A percentile compares a stretch with the other conserved stretches of the same genome.
Conservation (phyloP, 345 rosid genomes). For the Arabis alpina region DNA sequence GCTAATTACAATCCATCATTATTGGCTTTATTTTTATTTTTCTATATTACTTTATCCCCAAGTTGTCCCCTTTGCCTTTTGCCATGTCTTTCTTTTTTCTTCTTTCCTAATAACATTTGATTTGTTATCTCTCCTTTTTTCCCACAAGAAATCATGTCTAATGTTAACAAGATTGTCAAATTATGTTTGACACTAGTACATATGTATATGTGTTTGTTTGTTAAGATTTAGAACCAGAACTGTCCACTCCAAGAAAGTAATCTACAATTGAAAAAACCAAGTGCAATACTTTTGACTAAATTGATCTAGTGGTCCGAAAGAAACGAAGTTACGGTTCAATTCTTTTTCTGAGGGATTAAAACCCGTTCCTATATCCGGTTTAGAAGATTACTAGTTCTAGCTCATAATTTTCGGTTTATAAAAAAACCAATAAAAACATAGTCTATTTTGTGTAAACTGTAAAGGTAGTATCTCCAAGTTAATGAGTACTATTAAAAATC, state of each 20-base stretch:
- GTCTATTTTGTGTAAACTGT: too few relatives aligned
- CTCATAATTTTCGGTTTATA: too few relatives aligned
- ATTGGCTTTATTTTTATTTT: not conserved
- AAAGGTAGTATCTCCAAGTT: too few relatives aligned
- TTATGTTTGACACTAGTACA: not conserved
- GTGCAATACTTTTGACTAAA: too few relatives aligned
- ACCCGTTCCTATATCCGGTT: too few relatives aligned
- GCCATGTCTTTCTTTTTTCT: slow-evolving; percentile 29
- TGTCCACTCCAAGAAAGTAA: not conserved
- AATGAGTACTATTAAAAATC: not conserved
- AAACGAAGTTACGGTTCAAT: too few relatives aligned
- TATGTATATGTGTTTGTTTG: slow-evolving; percentile 23
- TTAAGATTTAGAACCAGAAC: not conserved
- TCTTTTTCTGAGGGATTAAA: too few relatives aligned
- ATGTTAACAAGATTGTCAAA: not conserved
- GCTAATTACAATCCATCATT: slow-evolving; percentile 36
- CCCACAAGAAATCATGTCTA: slow-evolving; percentile 1
- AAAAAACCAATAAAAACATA: too few relatives aligned
- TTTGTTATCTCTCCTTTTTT: not conserved
- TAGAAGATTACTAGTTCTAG: too few relatives aligned
- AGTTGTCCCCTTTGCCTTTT: slow-evolving; percentile 35
- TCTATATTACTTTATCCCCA: slow-evolving; percentile 29
- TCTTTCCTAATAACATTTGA: slow-evolving; percentile 20
- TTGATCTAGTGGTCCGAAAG: too few relatives aligned
- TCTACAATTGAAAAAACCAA: not conserved